Evolutionary conservation across 1,139 yeast genomes (phyloP), one percentile per base, ranked within the genome.

Genomic region (Yamadazyma conglobata): DNA sequence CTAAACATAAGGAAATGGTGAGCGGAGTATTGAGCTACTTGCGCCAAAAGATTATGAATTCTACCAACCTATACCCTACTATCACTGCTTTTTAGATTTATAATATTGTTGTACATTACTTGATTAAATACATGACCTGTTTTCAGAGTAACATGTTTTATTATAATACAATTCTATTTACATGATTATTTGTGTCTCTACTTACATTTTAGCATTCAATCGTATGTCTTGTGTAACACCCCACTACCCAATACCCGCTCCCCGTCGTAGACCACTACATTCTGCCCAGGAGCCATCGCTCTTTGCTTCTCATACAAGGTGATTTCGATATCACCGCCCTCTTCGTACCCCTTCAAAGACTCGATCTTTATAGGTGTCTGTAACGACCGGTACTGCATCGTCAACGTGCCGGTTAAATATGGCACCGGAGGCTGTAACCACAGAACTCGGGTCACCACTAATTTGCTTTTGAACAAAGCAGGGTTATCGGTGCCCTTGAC

Each of bases 201-300:
- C 15, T 21, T 20, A 21, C 21, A 27, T 10, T 22, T 18, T 19
- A 19, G 11, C 17, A 22, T 11, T 19, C 14, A 22, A 22, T 25
- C 21, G 13, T 31, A 24, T 18, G 62, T 45, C 14, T 37, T 33
- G 6, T 32, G 24, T 5, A 66, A 48, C 4, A 56, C 48, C 1
- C 97, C 97, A 17, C 89, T 76, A 0, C 97, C 97, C 11, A 91
- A 52, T 1, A 93, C 81, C 34, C 76, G 60, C 31, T 77, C 80
- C 2, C 70, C 74, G 25, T 69, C 60, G 53, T 89, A 91, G 8
- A 89, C 52, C 1, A 86, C 95, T 14, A 88, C 59, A 43, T 74
- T 80, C 52, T 91, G 98, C 0, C 97, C 98, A 0, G 93, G 87
- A 0, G 96, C 91, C 51, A 91, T 74, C 0, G 95, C 96, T 30